A percentile compares a stretch with the other conserved stretches of the same genome.
Conservation (phyloP, 2,329 filamentous ascomycete species). For the Diaporthe citri region DNA sequence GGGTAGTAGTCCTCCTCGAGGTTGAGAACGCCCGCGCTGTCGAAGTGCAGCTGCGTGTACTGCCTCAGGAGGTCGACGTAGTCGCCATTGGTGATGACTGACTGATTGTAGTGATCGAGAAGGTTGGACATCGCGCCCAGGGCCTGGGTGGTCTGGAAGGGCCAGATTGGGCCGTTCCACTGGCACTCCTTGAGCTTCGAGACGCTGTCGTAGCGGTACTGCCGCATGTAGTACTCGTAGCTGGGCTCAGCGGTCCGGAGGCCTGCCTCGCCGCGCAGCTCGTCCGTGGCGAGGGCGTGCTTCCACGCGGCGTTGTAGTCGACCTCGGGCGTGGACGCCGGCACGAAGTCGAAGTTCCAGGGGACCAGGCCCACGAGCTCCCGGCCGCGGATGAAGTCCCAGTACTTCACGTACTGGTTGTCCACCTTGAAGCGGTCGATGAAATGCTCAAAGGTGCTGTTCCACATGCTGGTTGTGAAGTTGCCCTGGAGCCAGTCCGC, state of each 20-base stretch:
- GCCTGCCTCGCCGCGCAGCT: constrained; percentile 44
- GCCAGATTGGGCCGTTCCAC: constrained; percentile 60
- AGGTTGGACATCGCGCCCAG: constrained; percentile 56
- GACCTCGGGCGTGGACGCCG: constrained; percentile 47
- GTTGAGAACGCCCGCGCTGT: constrained; percentile 50
- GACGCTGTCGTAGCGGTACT: constrained; percentile 54
- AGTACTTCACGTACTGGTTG: constrained; percentile 54
- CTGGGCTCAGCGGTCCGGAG: constrained; percentile 57
- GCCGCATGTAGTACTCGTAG: constrained; percentile 59
- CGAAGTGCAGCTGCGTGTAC: constrained; percentile 57
- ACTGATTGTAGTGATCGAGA: constrained; percentile 54
- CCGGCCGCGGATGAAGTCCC: constrained; percentile 55
- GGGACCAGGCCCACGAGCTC: constrained; percentile 58
- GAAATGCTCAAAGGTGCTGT: constrained; percentile 57
- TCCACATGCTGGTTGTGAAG: constrained; percentile 57
- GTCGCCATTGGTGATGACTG: constrained; percentile 47
- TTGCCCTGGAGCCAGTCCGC: constrained; percentile 52
- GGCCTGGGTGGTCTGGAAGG: constrained; percentile 57
- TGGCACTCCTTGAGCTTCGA: constrained; percentile 53
- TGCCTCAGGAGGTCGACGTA: constrained; percentile 53
- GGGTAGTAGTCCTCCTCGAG: constrained; percentile 59
- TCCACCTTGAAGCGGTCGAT: constrained; percentile 56
- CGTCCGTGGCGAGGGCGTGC: constrained; percentile 51
- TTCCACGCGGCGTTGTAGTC: constrained; percentile 53
- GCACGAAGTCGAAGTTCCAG: constrained; percentile 57